These are phyloP conservation scores for Fragosphaeria purpurea DNA, from an alignment of 2,329 filamentous ascomycete species.

Conservation along the genomic window DNA sequence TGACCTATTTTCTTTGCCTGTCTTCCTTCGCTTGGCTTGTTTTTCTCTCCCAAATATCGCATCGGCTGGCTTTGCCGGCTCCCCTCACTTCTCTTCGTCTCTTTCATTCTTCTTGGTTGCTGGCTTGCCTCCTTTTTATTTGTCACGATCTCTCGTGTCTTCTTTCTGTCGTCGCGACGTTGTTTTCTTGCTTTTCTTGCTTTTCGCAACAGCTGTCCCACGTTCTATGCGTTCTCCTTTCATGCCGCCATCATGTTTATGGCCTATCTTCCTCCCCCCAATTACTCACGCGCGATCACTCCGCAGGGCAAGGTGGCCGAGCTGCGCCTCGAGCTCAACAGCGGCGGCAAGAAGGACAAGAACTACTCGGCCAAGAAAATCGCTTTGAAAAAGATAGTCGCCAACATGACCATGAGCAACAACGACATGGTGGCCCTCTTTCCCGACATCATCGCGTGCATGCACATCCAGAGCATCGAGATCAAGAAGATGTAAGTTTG, in stretches of 20 bases:
- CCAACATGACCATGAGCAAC: slow-evolving; percentile 99
- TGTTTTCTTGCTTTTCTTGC: no score
- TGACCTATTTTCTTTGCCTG: no score
- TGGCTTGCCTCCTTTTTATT: neutral
- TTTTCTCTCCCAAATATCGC: neutral
- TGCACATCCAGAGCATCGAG: slow-evolving; percentile 88
- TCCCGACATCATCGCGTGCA: slow-evolving; percentile 88
- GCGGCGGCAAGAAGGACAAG: slow-evolving; percentile 95
- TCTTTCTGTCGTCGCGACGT: neutral
- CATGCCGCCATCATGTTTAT: slow-evolving; percentile 38
- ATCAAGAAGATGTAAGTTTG: slow-evolving; percentile 93
- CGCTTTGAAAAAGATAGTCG: slow-evolving; percentile 97
- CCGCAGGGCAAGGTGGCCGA: slow-evolving; percentile 97
- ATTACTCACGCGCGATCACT: slow-evolving; percentile 42
- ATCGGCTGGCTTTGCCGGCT: neutral
- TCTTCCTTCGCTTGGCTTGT: no score
- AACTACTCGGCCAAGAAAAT: slow-evolving; percentile 93
- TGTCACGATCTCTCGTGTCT: neutral
- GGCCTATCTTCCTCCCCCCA: slow-evolving; percentile 38
- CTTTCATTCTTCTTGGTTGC: neutral
- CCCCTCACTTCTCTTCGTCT: neutral
- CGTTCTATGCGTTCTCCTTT: neutral
- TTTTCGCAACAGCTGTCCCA: no score
- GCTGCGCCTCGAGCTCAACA: slow-evolving; percentile 85
- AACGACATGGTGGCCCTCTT: slow-evolving; percentile 99